These are phyloP conservation scores for Coemansia sp. DNA, from an alignment of 192 early-diverging fungal species.

Conservation along the genomic window DNA sequence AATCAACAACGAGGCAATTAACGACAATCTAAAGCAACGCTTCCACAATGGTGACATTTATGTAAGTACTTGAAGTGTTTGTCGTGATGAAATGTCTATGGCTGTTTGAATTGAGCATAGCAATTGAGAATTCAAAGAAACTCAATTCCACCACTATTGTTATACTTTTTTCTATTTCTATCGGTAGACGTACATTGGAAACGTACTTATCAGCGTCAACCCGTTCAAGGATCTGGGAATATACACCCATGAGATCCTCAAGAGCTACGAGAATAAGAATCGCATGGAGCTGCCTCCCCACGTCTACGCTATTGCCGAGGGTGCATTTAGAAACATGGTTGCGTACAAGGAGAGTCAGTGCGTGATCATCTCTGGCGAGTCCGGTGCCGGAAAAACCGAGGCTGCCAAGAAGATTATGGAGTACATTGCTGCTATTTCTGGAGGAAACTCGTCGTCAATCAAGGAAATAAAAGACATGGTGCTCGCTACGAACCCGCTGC, in stretches of 20 bases:
- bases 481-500: slow-evolving; percentile 95
- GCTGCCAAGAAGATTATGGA: slow-evolving; percentile 95
- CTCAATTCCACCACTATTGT: not conserved
- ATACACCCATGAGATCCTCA: slow-evolving; percentile 88
- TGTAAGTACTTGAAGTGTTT: slow-evolving; percentile 57
- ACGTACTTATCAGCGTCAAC: slow-evolving; percentile 87
- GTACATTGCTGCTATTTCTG: slow-evolving; percentile 96
- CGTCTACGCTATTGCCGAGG: slow-evolving; percentile 95
- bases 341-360: slow-evolving; percentile 99
- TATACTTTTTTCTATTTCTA: not conserved
- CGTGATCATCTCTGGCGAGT: slow-evolving; percentile 97
- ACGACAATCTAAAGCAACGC: slow-evolving; percentile 89
- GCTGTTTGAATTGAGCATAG: not conserved
- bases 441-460: slow-evolving; percentile 70
- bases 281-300: slow-evolving; percentile 91
- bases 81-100: not conserved
- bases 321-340: slow-evolving; percentile 89
- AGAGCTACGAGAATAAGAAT: slow-evolving; percentile 84
- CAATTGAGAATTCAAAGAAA: not conserved
- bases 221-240: slow-evolving; percentile 96
- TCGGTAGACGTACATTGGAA: slow-evolving; percentile 86
- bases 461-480: slow-evolving; percentile 98
- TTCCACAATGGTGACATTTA: slow-evolving; percentile 87
- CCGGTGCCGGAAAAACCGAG: slow-evolving; percentile 91
- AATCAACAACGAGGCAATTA: slow-evolving; percentile 93